Percentiles rank a stretch among this genome's conserved stretches.
These are phyloP conservation scores for Thelephora terrestris DNA, from an alignment of 1,284 basidiomycete species.

Conservation along the genomic window DNA sequence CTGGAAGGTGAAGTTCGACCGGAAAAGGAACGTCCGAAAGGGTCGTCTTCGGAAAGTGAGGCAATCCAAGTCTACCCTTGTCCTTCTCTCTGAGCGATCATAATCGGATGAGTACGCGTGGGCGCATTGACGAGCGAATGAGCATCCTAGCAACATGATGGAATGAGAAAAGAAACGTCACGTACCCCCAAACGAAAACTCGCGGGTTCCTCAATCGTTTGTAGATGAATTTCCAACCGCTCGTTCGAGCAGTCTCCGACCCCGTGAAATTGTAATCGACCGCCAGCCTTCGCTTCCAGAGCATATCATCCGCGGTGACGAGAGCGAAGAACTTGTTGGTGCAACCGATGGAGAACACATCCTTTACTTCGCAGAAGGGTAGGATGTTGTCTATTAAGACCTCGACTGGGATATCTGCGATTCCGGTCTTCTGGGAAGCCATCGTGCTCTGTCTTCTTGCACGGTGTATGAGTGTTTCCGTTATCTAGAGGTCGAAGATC, in stretches of 20 bases:
- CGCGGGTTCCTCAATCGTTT: constrained; percentile 47
- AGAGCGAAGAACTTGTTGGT: constrained; percentile 49
- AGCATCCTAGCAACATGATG: neutral
- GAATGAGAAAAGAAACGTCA: constrained; percentile 1
- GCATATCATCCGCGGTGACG: constrained; percentile 61
- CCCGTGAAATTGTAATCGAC: constrained; percentile 75
- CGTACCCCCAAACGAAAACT: constrained; percentile 78
- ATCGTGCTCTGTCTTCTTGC: too few relatives aligned
- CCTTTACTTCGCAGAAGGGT: constrained; percentile 44
- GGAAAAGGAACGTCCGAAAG: constrained; percentile 49
- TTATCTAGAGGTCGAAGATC: too few relatives aligned
- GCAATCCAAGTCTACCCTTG: constrained; percentile 51
- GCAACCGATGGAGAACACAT: constrained; percentile 46
- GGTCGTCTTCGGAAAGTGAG: constrained; percentile 25
- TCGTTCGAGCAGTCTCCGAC: constrained; percentile 54
- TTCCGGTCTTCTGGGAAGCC: too few relatives aligned
- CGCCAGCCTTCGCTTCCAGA: constrained; percentile 67
- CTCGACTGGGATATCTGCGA: constrained; percentile 58
- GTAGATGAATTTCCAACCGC: constrained; percentile 76
- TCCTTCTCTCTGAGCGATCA: constrained; percentile 36
- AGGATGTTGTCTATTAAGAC: constrained; percentile 67
- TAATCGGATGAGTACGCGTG: neutral
- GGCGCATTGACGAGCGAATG: constrained; percentile 2
- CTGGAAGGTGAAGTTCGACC: constrained; percentile 43
- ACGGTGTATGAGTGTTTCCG: too few relatives aligned